A percentile compares a stretch with the other conserved stretches of the same genome.
These are phyloP conservation scores for Tremella fuciformis DNA, from an alignment of 768 basidiomycete genomes.

Conservation along the genomic window DNA sequence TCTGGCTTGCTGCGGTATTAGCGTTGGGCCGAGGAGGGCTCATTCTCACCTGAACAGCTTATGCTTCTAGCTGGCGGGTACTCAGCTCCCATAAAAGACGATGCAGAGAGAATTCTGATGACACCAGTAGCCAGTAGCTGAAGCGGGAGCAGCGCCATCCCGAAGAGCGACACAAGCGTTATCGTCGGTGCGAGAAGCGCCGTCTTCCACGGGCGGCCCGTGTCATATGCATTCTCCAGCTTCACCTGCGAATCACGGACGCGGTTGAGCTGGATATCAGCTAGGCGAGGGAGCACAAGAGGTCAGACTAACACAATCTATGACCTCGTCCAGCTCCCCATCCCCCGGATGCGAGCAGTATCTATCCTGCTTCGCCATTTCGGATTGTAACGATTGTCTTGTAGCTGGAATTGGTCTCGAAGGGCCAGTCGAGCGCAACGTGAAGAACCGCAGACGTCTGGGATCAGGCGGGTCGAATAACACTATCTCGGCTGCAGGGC, in stretches of 20 bases:
- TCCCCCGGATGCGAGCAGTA: neutral
- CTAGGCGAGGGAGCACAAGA: too few relatives aligned
- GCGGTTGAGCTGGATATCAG: too few relatives aligned
- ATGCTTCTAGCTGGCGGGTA: neutral
- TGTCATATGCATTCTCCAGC: too few relatives aligned
- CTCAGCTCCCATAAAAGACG: neutral
- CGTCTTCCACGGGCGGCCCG: too few relatives aligned
- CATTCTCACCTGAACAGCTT: neutral
- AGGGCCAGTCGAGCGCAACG: conserved; percentile 22
- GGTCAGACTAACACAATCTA: too few relatives aligned
- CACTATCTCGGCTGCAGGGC: conserved; percentile 48
- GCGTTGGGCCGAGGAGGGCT: too few relatives aligned
- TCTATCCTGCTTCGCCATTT: neutral
- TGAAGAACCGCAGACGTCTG: conserved; percentile 65
- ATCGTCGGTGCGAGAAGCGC: too few relatives aligned
- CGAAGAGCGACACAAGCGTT: neutral
- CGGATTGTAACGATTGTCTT: neutral
- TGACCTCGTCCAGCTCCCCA: neutral
- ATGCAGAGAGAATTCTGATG: neutral
- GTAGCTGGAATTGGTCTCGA: neutral
- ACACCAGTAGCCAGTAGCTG: neutral
- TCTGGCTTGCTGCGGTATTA: conserved; percentile 59
- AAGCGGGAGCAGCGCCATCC: conserved; percentile 1
- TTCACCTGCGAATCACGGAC: too few relatives aligned
- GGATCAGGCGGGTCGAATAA: conserved; percentile 60